A percentile compares a stretch with the other conserved stretches of the same genome.
Evolutionary conservation across 805 yeast species (phyloP).

Genomic region (Metschnikowia cubensis): DNA sequence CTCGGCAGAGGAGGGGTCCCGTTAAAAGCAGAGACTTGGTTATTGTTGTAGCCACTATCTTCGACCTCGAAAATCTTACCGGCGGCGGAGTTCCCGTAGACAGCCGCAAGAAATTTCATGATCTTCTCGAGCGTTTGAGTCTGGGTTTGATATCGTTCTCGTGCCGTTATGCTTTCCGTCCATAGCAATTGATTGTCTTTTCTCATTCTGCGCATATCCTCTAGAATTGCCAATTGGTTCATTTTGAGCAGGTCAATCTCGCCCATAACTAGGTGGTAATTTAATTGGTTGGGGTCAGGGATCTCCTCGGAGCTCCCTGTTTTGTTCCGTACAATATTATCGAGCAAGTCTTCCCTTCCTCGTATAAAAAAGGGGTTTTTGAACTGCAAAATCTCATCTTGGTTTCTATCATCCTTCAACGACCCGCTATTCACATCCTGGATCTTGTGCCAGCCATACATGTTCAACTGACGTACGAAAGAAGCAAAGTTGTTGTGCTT

Average conservation of each 20-base stretch:
- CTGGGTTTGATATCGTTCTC: slow-evolving; percentile 84
- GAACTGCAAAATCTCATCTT: slow-evolving; percentile 87
- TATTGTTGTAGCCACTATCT: slow-evolving; percentile 16
- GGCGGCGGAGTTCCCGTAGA: slow-evolving; percentile 58
- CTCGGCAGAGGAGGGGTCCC: slow-evolving; percentile 7
- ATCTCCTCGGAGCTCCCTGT: slow-evolving; percentile 25
- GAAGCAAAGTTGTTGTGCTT: slow-evolving; percentile 94
- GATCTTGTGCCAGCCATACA: slow-evolving; percentile 99
- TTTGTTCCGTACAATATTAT: slow-evolving; percentile 77
- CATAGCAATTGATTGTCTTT: slow-evolving; percentile 87
- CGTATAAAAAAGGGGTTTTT: slow-evolving; percentile 73
- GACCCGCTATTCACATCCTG: slow-evolving; percentile 86
- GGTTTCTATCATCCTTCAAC: slow-evolving; percentile 40
- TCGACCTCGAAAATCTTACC: slow-evolving; percentile 44
- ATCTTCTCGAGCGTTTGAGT: slow-evolving; percentile 86
- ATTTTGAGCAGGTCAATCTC: slow-evolving; percentile 75
- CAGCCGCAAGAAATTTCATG: slow-evolving; percentile 77
- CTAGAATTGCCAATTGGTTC: slow-evolving; percentile 77
- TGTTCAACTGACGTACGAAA: slow-evolving; percentile 91
- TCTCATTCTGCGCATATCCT: slow-evolving; percentile 77
- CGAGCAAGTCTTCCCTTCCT: slow-evolving; percentile 80
- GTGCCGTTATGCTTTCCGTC: slow-evolving; percentile 79
- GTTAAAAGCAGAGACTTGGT: slow-evolving; percentile 22
- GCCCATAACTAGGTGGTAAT: slow-evolving; percentile 49
- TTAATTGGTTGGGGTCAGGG: slow-evolving; percentile 30